phyloP scores from a whole-genome alignment of 2,329 filamentous ascomycete species.

The Fusarium keratoplasticum region DNA sequence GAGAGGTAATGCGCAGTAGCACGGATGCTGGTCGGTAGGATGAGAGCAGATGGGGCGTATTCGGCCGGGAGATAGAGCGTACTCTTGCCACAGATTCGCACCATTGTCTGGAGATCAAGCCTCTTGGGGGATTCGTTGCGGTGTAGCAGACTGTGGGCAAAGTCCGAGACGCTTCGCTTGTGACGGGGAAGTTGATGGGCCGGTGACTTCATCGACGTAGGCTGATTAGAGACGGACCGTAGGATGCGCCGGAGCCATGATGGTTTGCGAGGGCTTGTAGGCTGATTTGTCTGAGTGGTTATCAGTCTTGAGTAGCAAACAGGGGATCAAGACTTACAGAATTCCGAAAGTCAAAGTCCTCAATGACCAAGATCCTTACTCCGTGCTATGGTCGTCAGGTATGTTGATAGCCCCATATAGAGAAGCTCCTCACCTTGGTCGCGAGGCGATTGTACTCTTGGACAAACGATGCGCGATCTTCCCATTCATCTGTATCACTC shows the following conservation, averaged over 20 bases:
- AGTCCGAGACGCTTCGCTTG: constrained; percentile 67
- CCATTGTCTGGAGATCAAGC: constrained; percentile 67
- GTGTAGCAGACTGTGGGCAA: constrained; percentile 59
- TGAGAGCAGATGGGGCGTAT: constrained; percentile 66
- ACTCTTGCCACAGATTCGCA: constrained; percentile 72
- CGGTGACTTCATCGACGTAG: constrained; percentile 8
- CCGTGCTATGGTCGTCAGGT: constrained; percentile 59
- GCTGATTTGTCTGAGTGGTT: constrained; percentile 30
- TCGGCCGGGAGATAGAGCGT: constrained; percentile 70
- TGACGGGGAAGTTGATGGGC: constrained; percentile 46
- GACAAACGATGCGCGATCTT: constrained; percentile 62
- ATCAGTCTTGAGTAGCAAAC: constrained; percentile 11
- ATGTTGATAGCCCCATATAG: too few species aligned
- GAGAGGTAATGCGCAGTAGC: constrained; percentile 74
- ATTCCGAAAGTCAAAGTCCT: constrained; percentile 49
- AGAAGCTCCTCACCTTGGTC: constrained; percentile 59
- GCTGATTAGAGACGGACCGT: constrained; percentile 40
- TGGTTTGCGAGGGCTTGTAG: constrained; percentile 45
- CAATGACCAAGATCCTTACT: constrained; percentile 55
- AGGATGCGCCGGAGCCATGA: constrained; percentile 55
- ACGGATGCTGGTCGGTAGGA: constrained; percentile 74
- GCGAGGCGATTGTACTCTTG: constrained; percentile 72
- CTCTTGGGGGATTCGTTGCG: constrained; percentile 60
- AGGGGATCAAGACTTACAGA: constrained; percentile 46
- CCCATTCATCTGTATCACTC: constrained; percentile 62